These are phyloP conservation scores for Erodium maritimum DNA, from an alignment of 345 rosid species.

Conservation along the genomic window DNA sequence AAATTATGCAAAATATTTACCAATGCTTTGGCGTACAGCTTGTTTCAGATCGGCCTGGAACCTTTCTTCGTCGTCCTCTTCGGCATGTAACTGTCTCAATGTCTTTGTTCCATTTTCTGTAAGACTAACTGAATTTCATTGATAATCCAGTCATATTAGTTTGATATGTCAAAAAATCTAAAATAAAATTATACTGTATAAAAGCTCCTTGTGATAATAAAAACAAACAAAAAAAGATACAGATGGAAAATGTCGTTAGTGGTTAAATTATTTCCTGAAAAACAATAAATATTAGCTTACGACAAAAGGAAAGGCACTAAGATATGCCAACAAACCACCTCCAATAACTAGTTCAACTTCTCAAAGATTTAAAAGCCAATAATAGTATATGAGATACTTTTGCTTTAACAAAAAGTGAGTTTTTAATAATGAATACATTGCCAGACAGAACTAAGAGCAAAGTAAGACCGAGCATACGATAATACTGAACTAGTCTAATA, in stretches of 20 bases:
- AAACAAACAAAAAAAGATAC: no score
- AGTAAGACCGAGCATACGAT: not conserved
- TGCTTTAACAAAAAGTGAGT: not conserved
- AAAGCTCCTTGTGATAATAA: no score
- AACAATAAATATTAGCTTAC: no score
- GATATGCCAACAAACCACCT: not conserved
- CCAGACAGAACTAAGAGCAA: not conserved
- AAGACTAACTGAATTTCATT: constrained; percentile 16
- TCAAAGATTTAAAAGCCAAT: not conserved
- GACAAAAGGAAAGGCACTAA: not conserved
- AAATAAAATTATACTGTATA: not conserved
- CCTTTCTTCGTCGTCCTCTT: constrained; percentile 86
- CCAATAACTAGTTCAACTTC: not conserved
- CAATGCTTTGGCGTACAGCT: constrained; percentile 86
- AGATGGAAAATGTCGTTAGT: not conserved
- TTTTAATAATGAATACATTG: no score
- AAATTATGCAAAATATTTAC: constrained; percentile 24
- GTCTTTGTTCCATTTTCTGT: constrained; percentile 52
- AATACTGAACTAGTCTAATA: not conserved
- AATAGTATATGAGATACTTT: not conserved
- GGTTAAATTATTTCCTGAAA: not conserved
- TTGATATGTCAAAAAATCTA: constrained; percentile 3
- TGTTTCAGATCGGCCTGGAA: constrained; percentile 83
- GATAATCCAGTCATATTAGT: constrained; percentile 14
- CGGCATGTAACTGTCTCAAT: constrained; percentile 59